Evolutionary conservation across 1,284 basidiomycete genomes (phyloP).

Genomic region (Tilletia horrida): DNA sequence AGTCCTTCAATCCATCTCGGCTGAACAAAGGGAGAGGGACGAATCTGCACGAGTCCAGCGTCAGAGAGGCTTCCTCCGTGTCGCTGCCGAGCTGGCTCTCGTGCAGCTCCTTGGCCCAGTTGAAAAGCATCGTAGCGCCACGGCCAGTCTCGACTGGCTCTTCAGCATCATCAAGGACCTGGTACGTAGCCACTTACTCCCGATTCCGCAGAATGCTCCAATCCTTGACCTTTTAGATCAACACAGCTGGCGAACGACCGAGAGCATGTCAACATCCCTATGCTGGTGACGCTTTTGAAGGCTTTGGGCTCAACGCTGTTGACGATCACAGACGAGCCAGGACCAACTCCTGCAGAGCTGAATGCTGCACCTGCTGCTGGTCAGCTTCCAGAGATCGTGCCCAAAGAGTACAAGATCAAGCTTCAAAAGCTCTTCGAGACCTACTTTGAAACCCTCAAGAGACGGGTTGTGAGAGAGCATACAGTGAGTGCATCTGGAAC

Average conservation of each 20-base stretch:
- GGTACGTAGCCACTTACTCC: slow-evolving; percentile 57
- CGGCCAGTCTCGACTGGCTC: slow-evolving; percentile 63
- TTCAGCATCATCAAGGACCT: slow-evolving; percentile 57
- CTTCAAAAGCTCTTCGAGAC: slow-evolving; percentile 89
- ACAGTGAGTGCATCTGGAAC: slow-evolving; percentile 37
- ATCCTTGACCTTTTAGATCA: background rate
- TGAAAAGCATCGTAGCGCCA: slow-evolving; percentile 20
- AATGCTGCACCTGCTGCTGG: slow-evolving; percentile 58
- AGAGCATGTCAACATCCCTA: slow-evolving; percentile 75
- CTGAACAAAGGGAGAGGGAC: slow-evolving; percentile 89
- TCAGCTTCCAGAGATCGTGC: slow-evolving; percentile 59
- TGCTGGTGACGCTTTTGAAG: slow-evolving; percentile 79
- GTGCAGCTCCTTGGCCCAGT: slow-evolving; percentile 63
- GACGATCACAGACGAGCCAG: slow-evolving; percentile 44
- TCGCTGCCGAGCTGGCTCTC: slow-evolving; percentile 83
- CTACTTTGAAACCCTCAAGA: slow-evolving; percentile 86
- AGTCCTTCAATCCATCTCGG: slow-evolving; percentile 60
- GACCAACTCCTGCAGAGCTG: slow-evolving; percentile 58
- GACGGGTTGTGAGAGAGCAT: slow-evolving; percentile 85
- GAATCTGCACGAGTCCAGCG: slow-evolving; percentile 74
- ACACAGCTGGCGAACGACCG: slow-evolving; percentile 78
- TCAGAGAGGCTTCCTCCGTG: slow-evolving; percentile 79
- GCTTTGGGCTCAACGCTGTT: slow-evolving; percentile 76
- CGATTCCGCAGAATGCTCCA: background rate
- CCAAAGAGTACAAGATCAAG: slow-evolving; percentile 76